These are phyloP conservation scores for Suillus subalutaceus DNA, from an alignment of 768 basidiomycete genomes.

Conservation along the genomic window DNA sequence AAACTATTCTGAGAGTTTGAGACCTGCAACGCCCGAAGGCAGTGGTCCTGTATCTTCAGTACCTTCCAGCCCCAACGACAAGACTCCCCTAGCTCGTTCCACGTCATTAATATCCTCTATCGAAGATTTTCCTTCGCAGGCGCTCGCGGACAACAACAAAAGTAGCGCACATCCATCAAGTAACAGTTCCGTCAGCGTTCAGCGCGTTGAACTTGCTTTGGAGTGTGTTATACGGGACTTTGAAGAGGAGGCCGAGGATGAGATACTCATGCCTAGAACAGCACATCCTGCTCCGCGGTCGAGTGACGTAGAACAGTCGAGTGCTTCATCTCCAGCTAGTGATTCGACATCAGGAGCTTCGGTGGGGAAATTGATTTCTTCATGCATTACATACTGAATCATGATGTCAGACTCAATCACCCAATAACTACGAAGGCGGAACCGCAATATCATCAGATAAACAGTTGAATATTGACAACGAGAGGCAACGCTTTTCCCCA, in stretches of 20 bases:
- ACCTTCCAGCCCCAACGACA: constrained; percentile 46
- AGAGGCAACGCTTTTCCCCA: constrained; percentile 60
- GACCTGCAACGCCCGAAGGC: constrained; percentile 60
- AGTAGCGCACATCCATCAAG: constrained; percentile 33
- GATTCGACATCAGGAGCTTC: constrained; percentile 20
- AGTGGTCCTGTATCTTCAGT: constrained; percentile 41
- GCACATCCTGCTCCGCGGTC: constrained; percentile 47
- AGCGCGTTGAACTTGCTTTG: constrained; percentile 70
- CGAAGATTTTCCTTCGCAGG: constrained; percentile 28
- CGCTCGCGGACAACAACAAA: constrained; percentile 17
- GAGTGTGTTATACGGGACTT: constrained; percentile 78
- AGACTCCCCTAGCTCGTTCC: constrained; percentile 43
- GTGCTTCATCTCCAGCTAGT: constrained; percentile 21
- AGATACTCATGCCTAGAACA: constrained; percentile 74
- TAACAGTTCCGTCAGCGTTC: constrained; percentile 51
- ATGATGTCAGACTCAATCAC: constrained; percentile 30
- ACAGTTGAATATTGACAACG: constrained; percentile 48
- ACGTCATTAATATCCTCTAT: constrained; percentile 43
- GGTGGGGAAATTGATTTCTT: constrained; percentile 24
- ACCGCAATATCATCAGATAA: constrained; percentile 75
- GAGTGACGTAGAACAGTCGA: constrained; percentile 29
- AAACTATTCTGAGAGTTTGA: constrained; percentile 48
- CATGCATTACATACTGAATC: constrained; percentile 22
- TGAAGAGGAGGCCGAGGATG: constrained; percentile 74
- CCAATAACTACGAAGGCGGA: constrained; percentile 57